Evolutionary conservation across 106 monocot genomes (phyloP), one percentile per base, ranked within the genome.

Genomic region (Alisma plantagoaquatica): DNA sequence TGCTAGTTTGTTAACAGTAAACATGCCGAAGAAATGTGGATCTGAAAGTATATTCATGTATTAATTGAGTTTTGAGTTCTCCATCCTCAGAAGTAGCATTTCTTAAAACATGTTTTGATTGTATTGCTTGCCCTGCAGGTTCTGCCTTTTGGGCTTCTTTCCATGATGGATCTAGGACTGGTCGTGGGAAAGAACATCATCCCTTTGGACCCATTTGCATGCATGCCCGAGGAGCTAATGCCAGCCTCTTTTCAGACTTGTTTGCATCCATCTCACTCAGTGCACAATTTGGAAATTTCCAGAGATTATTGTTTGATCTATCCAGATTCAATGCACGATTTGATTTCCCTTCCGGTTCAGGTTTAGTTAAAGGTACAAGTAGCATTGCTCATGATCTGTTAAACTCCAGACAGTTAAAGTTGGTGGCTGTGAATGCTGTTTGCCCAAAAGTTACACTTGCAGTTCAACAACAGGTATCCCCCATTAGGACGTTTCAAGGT

Each of bases 401-500:
- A 57, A 59, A 66, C 49, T 81, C 75, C 46, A 68, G 31, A 29
- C 46, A 52, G 16, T 66, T 62, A 41, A 61, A 81, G 60, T 27
- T 53, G 10, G 49, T 71, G 51, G 56, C 71, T 24, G 41, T 96
- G 5, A 46, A 41, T 60, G 77, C 67, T 46, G 28, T 85, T 54
- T 89, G 73, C 54, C 89, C 89, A 52, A 76, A 89, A 46, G 23
- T 89, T 28, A 71, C 62, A 8, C 52, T 96, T 59, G 75, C 96
- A 48, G 56, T 96, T 59, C 96, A 96, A 49, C 96, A 96, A 68
- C 96, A 96, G 96, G 96, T 96, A 2, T 14, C 33, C 43, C 17
- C 62, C 18, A 21, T 26, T 51, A 3, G 4, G 29, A 53, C 27
- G 15, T 7, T 51, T 29, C 27, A 21, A 12, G 17, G 17, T 11